These are phyloP conservation scores for Ampelocalamus luodianensis DNA, from an alignment of 176 grass and related monocot species.

Conservation along the genomic window DNA sequence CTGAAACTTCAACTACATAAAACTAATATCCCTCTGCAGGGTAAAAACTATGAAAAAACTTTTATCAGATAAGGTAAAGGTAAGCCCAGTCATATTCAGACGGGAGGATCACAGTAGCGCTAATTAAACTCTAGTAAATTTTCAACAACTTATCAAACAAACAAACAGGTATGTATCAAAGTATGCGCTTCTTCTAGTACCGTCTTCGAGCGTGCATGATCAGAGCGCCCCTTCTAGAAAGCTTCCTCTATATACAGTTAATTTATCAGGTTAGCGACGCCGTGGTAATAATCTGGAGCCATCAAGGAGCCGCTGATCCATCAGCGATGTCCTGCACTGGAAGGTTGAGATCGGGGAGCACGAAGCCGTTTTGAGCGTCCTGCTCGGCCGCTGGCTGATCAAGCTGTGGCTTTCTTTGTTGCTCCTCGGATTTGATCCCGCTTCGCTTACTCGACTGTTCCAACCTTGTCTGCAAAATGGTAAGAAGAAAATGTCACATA, in stretches of 20 bases:
- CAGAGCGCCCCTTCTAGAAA: background rate
- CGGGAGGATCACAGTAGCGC: background rate
- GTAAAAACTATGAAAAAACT: slow-evolving; percentile 32
- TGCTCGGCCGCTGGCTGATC: background rate
- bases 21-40: slow-evolving; percentile 22
- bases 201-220: background rate
- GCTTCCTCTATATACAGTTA: slow-evolving; percentile 46
- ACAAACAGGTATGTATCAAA: background rate
- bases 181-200: background rate
- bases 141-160: slow-evolving; percentile 33
- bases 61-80: slow-evolving; percentile 2
- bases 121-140: slow-evolving; percentile 31
- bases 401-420: slow-evolving; percentile 3
- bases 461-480: slow-evolving; percentile 40
- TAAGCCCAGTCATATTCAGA: background rate
- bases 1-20: background rate
- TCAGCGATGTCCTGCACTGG: slow-evolving; percentile 27
- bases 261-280: slow-evolving; percentile 40
- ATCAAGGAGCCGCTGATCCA: background rate
- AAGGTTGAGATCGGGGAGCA: slow-evolving; percentile 61
- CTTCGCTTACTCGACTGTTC: slow-evolving; percentile 1
- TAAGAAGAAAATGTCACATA: background rate
- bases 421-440: background rate
- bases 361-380: slow-evolving; percentile 15
- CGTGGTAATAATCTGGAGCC: background rate